A percentile compares a stretch with the other conserved stretches of the same genome.
Evolutionary conservation across 2,329 filamentous ascomycete species (phyloP).

Genomic region (Epicoccum sorghinum): DNA sequence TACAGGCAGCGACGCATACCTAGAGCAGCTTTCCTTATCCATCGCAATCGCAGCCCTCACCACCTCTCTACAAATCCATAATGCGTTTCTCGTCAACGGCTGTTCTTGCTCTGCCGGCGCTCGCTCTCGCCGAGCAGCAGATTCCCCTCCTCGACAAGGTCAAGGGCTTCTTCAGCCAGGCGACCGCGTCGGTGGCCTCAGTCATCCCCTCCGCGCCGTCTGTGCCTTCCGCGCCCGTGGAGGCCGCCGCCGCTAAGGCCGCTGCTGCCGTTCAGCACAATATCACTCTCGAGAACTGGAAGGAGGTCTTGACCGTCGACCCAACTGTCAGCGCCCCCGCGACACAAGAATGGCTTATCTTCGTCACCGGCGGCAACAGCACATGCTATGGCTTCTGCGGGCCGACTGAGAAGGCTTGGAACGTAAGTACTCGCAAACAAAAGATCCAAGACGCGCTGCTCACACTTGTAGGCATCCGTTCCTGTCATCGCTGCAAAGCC

Average conservation of each 20-base stretch:
- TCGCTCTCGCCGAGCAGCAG: constrained; percentile 62
- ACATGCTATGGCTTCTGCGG: constrained; percentile 76
- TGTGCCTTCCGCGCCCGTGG: constrained; percentile 42
- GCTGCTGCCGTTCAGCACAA: constrained; percentile 60
- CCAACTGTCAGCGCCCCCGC: constrained; percentile 61
- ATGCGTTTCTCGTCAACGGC: constrained; percentile 61
- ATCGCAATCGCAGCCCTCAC: neutral
- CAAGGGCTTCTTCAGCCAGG: constrained; percentile 60
- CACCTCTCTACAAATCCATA: constrained; percentile 32
- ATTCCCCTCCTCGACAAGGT: constrained; percentile 67
- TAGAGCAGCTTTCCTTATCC: neutral
- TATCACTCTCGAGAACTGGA: constrained; percentile 74
- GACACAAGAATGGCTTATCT: constrained; percentile 78
- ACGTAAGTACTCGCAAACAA: constrained; percentile 43
- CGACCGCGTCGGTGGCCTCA: constrained; percentile 62
- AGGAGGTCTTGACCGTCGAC: constrained; percentile 67
- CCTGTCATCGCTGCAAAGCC: constrained; percentile 66
- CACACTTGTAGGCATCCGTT: constrained; percentile 60
- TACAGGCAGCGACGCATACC: constrained; percentile 21
- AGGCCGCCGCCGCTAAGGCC: constrained; percentile 59
- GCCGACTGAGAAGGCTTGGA: constrained; percentile 66
- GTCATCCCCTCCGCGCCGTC: constrained; percentile 51
- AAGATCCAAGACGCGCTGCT: neutral
- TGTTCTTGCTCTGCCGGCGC: constrained; percentile 59
- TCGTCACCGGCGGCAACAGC: constrained; percentile 77